A percentile compares a stretch with the other conserved stretches of the same genome.
phyloP scores from a whole-genome alignment of 768 basidiomycete species.

The Suillus tomentosus region DNA sequence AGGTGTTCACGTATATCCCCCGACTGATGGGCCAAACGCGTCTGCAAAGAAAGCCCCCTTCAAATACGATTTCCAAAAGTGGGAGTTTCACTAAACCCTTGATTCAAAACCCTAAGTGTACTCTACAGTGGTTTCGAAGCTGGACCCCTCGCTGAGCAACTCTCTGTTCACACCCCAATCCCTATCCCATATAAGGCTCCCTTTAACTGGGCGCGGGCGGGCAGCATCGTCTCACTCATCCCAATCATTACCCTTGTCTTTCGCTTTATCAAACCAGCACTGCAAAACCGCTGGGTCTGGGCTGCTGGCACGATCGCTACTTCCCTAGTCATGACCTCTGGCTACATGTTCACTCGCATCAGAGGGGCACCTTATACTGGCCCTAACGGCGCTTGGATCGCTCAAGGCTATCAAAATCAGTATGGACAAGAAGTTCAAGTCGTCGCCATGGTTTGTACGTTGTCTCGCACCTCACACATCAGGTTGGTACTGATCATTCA shows the following conservation, averaged over 20 bases:
- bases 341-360: slow-evolving; percentile 97
- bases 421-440: slow-evolving; percentile 93
- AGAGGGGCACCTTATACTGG: slow-evolving; percentile 73
- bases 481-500: slow-evolving; percentile 15
- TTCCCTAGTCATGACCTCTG: slow-evolving; percentile 84
- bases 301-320: slow-evolving; percentile 61
- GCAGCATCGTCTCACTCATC: slow-evolving; percentile 45
- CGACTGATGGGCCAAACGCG: slow-evolving; percentile 69
- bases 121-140: slow-evolving; percentile 78
- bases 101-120: slow-evolving; percentile 12
- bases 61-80: slow-evolving; percentile 82
- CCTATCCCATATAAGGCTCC: slow-evolving; percentile 83
- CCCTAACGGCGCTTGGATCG: slow-evolving; percentile 75
- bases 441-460: slow-evolving; percentile 82
- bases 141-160: slow-evolving; percentile 70
- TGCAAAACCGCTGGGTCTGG: slow-evolving; percentile 80
- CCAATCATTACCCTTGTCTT: slow-evolving; percentile 52
- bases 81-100: slow-evolving; percentile 24
- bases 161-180: slow-evolving; percentile 74
- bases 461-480: slow-evolving; percentile 2
- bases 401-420: slow-evolving; percentile 86
- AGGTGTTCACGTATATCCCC: slow-evolving; percentile 73
- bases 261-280: slow-evolving; percentile 63
- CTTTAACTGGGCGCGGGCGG: slow-evolving; percentile 66
- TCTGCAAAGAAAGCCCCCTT: slow-evolving; percentile 46